phyloP scores from a whole-genome alignment of 2,329 filamentous ascomycete genomes.

The Penicillium olsonii region DNA sequence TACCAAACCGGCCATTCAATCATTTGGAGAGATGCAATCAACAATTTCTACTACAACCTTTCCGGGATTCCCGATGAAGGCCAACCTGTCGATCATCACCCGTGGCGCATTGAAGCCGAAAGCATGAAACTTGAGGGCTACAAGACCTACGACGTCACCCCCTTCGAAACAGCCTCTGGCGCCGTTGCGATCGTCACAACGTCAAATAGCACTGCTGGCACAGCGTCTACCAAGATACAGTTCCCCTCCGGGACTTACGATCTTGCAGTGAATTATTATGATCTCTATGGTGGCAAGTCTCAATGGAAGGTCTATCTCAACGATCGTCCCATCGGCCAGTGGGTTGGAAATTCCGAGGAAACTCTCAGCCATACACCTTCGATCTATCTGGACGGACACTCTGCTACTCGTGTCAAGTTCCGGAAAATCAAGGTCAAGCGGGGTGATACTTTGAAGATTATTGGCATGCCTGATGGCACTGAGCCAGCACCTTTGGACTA shows the following conservation, averaged over 20 bases:
- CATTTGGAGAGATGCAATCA: slow-evolving; percentile 70
- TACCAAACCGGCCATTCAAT: slow-evolving; percentile 71
- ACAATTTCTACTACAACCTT: slow-evolving; percentile 63
- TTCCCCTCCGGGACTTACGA: slow-evolving; percentile 61
- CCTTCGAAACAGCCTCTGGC: slow-evolving; percentile 62
- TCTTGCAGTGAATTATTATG: slow-evolving; percentile 67
- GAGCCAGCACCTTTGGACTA: slow-evolving; percentile 71
- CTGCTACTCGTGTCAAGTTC: slow-evolving; percentile 65
- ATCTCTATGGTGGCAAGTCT: slow-evolving; percentile 60
- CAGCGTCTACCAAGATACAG: slow-evolving; percentile 49
- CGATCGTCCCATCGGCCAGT: slow-evolving; percentile 55
- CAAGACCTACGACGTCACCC: slow-evolving; percentile 53
- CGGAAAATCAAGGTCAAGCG: slow-evolving; percentile 49
- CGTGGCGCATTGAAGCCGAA: slow-evolving; percentile 70
- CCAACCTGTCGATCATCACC: slow-evolving; percentile 61
- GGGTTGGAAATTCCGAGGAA: slow-evolving; percentile 63
- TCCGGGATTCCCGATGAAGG: slow-evolving; percentile 61
- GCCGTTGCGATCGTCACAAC: slow-evolving; percentile 57
- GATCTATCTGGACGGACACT: slow-evolving; percentile 64
- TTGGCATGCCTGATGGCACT: slow-evolving; percentile 59
- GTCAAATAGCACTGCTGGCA: slow-evolving; percentile 54
- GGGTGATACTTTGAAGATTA: slow-evolving; percentile 57
- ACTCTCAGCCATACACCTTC: slow-evolving; percentile 61
- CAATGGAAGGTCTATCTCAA: slow-evolving; percentile 59
- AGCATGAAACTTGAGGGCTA: slow-evolving; percentile 64